Evolutionary conservation across 2,329 filamentous ascomycete species (phyloP), one percentile per base, ranked within the genome.

Genomic region (Incumbomyces lentus): DNA sequence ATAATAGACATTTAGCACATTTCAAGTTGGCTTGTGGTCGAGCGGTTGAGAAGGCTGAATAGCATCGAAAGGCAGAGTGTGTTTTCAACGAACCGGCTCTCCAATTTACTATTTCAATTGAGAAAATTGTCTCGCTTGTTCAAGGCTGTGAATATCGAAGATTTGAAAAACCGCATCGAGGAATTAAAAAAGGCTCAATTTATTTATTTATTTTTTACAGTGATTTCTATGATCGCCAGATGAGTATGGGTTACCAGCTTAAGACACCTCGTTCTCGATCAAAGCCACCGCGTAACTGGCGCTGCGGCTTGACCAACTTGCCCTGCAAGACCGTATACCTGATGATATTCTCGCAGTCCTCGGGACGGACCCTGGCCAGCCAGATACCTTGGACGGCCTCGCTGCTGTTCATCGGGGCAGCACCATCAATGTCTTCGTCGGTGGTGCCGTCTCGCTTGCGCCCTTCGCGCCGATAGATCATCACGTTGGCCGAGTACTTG

Each of bases 191-290:
- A n/a, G n/a, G n/a, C n/a, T n/a, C n/a, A n/a, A n/a, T n/a, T n/a
- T n/a, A n/a, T n/a, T n/a, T n/a, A n/a, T n/a, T n/a, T n/a, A n/a
- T n/a, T n/a, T n/a, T n/a, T n/a, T n/a, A n/a, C n/a, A n/a, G n/a
- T n/a, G n/a, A n/a, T n/a, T n/a, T n/a, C n/a, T n/a, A n/a, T n/a
- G n/a, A n/a, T n/a, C n/a, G n/a, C n/a, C n/a, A n/a, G n/a, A n/a
- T n/a, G n/a, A n/a, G n/a, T n/a, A n/a, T n/a, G n/a, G n/a, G n/a
- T 35, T 11, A 96, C 92, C 92, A 98, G 68, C 90, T 96, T 62
- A 86, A 78, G 57, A 95, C 46, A 7, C 86, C 85, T 62, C 73
- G 86, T 47, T 72, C 74, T 38, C 92, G 73, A 71, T 98, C 88
- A 67, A 96, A 98, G 0, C 92, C 92, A 19, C 86, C 92, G 50